Conservation (phyloP, 371 early-diverging fungal species). For the Mortierella sp. region DNA sequence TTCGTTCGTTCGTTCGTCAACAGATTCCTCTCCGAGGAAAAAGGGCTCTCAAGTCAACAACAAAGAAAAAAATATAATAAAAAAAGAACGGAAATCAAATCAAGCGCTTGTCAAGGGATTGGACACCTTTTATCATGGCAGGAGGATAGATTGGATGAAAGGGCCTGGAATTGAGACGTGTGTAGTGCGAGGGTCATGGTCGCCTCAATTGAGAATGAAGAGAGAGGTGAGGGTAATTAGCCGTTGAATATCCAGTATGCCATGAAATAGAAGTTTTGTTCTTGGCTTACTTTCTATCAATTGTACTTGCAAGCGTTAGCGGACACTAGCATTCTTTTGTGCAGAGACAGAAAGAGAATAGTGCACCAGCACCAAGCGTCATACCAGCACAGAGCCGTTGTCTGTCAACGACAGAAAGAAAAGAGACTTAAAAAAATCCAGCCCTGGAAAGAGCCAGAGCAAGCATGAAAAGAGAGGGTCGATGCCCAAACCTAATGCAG, state of each 20-base stretch:
- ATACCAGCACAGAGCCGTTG: neutral
- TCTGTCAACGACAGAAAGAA: neutral
- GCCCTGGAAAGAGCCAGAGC: neutral
- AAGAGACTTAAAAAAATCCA: neutral
- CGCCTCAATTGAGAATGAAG: too few species aligned
- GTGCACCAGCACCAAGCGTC: neutral
- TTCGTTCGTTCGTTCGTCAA: neutral
- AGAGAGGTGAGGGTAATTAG: too few species aligned
- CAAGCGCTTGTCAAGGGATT: neutral
- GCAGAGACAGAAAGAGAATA: neutral
- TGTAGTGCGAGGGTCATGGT: too few species aligned
- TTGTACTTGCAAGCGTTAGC: neutral
- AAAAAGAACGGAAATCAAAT: constrained; percentile 7
- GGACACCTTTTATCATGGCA: neutral
- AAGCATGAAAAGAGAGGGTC: neutral
- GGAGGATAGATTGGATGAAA: neutral
- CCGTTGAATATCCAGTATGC: too few species aligned
- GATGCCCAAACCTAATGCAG: constrained; percentile 10
- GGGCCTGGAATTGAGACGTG: neutral
- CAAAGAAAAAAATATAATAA: constrained; percentile 10
- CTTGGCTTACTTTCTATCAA: neutral
- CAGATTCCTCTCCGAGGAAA: constrained; percentile 9
- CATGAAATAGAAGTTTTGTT: neutral
- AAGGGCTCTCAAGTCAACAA: constrained; percentile 18
- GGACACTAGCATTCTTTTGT: neutral